Evolutionary conservation across 371 early-diverging fungal genomes (phyloP), one percentile per base, ranked within the genome.

Genomic region (Mortierella sp.): DNA sequence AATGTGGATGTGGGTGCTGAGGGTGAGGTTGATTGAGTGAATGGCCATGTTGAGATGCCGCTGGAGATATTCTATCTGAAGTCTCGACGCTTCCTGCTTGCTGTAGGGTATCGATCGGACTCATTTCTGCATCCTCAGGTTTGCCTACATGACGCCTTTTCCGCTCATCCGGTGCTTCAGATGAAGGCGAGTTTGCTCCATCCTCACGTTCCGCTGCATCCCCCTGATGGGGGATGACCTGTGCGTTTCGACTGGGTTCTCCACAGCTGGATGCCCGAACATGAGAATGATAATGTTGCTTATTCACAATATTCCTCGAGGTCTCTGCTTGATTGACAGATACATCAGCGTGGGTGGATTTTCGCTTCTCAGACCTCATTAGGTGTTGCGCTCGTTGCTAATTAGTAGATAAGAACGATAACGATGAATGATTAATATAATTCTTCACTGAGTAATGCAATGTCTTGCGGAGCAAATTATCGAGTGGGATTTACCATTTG

Each of bases 331-430:
- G 66, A 15, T 15, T 68, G n/a, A 26, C 32, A 13, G 22, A 26
- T 42, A 56, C 12, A n/a, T 73, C 79, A 8, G 12, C 28, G 23
- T 70, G 70, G 3, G 28, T 29, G 0, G 79, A 68, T 15, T 73
- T 79, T 40, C 67, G 42, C 58, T 79, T 79, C 37, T 79, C 79
- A 2, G 79, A 79, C 8, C 79, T 42, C 60, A 66, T 73, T 5
- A 68, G 73, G 55, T 79, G 79, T 32, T 79, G 79, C 1, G 69
- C 79, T 32, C 79, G 79, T 79, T 79, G 79, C 79, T 79, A 45
- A 22, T 47, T 29, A 17, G 2, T 55, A 17, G 1, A 43, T 13
- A 23, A 31, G 40, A 13, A 47, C 34, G 22, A 40, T 19, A 32
- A 19, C 6, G 42, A 22, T 2, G 0, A 42, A 29, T 10, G 32